These are phyloP conservation scores for Malassezia restricta DNA, from an alignment of 1,284 basidiomycete genomes.

Conservation along the genomic window DNA sequence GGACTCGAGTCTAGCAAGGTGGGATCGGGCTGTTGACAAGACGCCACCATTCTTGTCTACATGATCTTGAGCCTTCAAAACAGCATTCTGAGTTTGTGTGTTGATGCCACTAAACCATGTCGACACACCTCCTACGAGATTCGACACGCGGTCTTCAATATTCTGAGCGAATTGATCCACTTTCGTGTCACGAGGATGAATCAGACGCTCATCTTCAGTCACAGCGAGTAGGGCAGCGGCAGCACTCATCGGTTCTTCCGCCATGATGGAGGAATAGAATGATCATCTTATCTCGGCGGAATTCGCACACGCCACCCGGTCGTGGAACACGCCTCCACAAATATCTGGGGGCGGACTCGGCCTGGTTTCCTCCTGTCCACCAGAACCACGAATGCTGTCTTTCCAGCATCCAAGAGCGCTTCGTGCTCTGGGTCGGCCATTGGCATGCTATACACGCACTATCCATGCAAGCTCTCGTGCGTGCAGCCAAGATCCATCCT, in stretches of 20 bases:
- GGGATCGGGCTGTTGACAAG: conserved; percentile 24
- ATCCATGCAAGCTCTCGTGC: background rate
- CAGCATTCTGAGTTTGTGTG: conserved; percentile 23
- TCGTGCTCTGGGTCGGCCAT: too few relatives aligned
- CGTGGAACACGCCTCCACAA: background rate
- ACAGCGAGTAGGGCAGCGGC: background rate
- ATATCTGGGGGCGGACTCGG: background rate
- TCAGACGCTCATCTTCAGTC: background rate
- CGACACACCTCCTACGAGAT: conserved; percentile 33
- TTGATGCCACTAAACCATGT: conserved; percentile 36
- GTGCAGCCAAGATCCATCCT: background rate
- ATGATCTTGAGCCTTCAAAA: conserved; percentile 23
- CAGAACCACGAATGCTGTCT: too few relatives aligned
- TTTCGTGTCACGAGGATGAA: conserved; percentile 4
- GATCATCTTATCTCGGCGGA: background rate
- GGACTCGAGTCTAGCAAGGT: conserved; percentile 27
- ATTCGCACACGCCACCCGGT: background rate
- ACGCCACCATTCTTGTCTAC: conserved; percentile 33
- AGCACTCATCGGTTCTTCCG: conserved; percentile 7
- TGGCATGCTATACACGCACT: too few relatives aligned
- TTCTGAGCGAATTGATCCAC: conserved; percentile 5
- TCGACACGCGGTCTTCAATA: conserved; percentile 32
- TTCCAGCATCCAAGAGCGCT: too few relatives aligned
- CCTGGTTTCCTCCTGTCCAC: too few relatives aligned
- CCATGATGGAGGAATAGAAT: background rate